phyloP scores from a whole-genome alignment of 352 stramenopile genomes.

The Pythium volutum region DNA sequence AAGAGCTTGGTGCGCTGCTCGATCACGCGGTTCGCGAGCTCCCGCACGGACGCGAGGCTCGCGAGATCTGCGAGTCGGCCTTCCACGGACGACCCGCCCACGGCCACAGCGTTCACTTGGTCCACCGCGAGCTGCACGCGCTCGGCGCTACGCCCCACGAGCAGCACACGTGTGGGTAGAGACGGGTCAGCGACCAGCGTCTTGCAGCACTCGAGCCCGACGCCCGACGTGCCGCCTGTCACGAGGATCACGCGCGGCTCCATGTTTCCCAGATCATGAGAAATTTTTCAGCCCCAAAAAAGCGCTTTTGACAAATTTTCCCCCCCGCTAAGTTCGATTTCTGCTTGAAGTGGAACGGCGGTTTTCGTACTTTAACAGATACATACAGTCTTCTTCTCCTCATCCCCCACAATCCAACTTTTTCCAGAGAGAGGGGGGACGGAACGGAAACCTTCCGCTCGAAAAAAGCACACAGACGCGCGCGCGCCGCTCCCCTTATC shows the following conservation, averaged over 20 bases:
- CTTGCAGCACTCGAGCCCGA: slow-evolving; percentile 34
- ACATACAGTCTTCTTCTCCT: neutral
- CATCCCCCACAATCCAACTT: neutral
- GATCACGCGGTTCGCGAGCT: slow-evolving; percentile 26
- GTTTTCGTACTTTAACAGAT: neutral
- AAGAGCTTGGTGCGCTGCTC: slow-evolving; percentile 27
- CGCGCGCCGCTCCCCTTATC: neutral
- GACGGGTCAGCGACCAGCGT: slow-evolving; percentile 15
- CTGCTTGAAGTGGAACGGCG: slow-evolving; percentile 1
- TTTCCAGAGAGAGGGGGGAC: neutral
- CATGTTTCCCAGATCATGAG: neutral
- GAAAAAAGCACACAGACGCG: neutral
- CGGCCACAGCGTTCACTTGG: slow-evolving; percentile 16
- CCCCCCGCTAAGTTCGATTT: neutral
- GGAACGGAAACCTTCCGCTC: neutral
- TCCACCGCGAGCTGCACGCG: slow-evolving; percentile 26
- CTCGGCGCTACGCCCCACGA: slow-evolving; percentile 24
- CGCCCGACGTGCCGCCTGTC: slow-evolving; percentile 32
- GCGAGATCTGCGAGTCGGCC: slow-evolving; percentile 24
- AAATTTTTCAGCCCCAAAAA: neutral
- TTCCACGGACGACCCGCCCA: slow-evolving; percentile 13
- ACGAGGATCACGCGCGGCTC: slow-evolving; percentile 28
- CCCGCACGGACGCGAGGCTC: slow-evolving; percentile 27
- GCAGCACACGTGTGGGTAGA: slow-evolving; percentile 23
- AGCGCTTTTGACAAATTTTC: neutral